Conservation (phyloP, 179 eudicot genomes). For the Silene noctiflora region DNA sequence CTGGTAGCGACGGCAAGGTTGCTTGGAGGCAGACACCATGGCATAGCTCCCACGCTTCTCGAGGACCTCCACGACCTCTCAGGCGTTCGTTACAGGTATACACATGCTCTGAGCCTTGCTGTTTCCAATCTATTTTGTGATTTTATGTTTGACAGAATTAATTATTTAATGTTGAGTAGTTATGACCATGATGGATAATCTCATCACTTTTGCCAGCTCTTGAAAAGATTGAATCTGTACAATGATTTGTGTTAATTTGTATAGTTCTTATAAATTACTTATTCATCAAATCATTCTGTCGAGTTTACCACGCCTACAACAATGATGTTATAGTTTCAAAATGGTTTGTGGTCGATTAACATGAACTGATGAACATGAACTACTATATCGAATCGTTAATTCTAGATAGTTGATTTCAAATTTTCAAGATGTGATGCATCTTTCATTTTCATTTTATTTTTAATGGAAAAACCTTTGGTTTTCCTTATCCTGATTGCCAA, state of each 20-base stretch:
- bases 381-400: background rate
- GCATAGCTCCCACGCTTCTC: conserved; percentile 83
- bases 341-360: background rate
- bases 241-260: too few relatives aligned
- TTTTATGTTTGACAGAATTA: background rate
- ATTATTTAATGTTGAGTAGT: too few relatives aligned
- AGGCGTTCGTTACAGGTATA: conserved; percentile 86
- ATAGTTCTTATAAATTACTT: too few relatives aligned
- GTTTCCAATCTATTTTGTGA: background rate
- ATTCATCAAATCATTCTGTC: background rate
- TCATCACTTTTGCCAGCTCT: too few relatives aligned
- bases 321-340: background rate
- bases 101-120: background rate
- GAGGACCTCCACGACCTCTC: conserved; percentile 88
- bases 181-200: too few relatives aligned
- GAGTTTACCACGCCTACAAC: background rate
- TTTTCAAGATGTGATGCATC: too few relatives aligned
- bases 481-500: too few relatives aligned
- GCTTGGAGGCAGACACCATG: conserved; percentile 98
- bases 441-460: too few relatives aligned
- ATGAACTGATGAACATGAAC: background rate
- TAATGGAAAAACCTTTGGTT: too few relatives aligned
- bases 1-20: conserved; percentile 90
- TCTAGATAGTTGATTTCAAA: too few relatives aligned
- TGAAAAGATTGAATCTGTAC: too few relatives aligned